A percentile compares a stretch with the other conserved stretches of the same genome.
These are phyloP conservation scores for Cladorrhinum samala DNA, from an alignment of 495 filamentous ascomycete species.

Conservation along the genomic window DNA sequence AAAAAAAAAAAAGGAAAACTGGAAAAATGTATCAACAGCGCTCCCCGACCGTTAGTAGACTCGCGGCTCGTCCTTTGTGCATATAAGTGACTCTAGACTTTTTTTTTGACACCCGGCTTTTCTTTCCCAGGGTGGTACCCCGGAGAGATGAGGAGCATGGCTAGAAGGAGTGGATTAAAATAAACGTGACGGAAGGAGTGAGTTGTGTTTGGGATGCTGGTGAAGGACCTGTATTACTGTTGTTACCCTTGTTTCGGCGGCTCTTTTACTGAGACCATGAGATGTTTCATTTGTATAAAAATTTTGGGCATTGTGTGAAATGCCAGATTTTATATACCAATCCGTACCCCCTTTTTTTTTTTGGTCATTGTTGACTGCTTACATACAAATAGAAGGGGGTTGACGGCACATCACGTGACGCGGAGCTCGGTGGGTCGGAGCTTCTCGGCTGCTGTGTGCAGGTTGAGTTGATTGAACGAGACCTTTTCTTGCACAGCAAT, in stretches of 20 bases:
- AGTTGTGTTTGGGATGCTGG: no score
- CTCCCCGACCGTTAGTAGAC: slow-evolving; percentile 28
- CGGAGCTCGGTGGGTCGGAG: slow-evolving; percentile 23
- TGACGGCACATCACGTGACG: slow-evolving; percentile 19
- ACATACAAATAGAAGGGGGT: background rate
- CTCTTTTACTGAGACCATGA: background rate
- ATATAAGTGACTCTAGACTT: slow-evolving; percentile 45
- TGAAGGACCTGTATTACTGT: background rate
- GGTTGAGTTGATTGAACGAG: slow-evolving; percentile 10
- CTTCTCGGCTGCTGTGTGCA: slow-evolving; percentile 24
- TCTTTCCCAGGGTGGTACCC: slow-evolving; percentile 2
- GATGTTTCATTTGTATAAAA: slow-evolving; percentile 1
- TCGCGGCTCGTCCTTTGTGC: slow-evolving; percentile 40
- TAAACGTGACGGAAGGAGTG: background rate
- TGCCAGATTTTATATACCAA: no score
- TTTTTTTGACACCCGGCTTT: slow-evolving; percentile 18
- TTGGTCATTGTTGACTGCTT: background rate
- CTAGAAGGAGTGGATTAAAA: background rate
- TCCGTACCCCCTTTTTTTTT: background rate
- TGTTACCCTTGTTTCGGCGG: background rate
- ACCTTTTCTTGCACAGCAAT: slow-evolving; percentile 21
- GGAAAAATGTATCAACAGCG: slow-evolving; percentile 48
- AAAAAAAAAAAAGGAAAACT: slow-evolving; percentile 5
- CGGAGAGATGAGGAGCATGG: background rate
- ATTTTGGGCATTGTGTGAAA: background rate